phyloP scores from a whole-genome alignment of 2,329 filamentous ascomycete genomes.

The Aspergillus phoenicis region DNA sequence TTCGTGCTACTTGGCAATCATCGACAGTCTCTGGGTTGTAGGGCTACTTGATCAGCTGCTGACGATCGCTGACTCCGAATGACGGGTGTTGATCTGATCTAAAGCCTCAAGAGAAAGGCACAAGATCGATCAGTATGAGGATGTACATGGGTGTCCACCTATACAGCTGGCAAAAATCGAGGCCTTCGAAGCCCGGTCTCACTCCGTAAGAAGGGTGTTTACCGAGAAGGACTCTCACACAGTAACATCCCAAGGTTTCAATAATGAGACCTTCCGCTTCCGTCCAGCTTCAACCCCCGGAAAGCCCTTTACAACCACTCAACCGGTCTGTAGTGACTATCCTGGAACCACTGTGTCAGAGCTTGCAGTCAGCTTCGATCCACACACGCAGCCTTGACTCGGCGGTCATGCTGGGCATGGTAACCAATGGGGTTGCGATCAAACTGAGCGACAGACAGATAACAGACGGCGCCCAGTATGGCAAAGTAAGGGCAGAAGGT shows the following conservation, averaged over 20 bases:
- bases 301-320: neutral
- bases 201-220: neutral
- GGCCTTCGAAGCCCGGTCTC: neutral
- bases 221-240: neutral
- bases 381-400: neutral
- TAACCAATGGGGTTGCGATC: neutral
- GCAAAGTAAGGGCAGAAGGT: neutral
- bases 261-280: constrained; percentile 3
- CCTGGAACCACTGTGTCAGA: neutral
- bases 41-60: neutral
- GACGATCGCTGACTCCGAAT: neutral
- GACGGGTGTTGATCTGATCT: neutral
- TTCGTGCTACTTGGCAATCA: constrained; percentile 6
- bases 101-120: neutral
- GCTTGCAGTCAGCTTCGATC: neutral
- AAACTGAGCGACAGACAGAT: neutral
- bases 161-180: neutral
- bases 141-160: neutral
- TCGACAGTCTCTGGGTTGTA: neutral
- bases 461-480: neutral
- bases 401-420: neutral
- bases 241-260: constrained; percentile 1
- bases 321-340: neutral
- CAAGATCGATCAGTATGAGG: too few species aligned
- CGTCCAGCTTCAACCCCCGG: neutral